phyloP scores from a whole-genome alignment of 2,329 filamentous ascomycete genomes.

The Dothideomycetes sp. region DNA sequence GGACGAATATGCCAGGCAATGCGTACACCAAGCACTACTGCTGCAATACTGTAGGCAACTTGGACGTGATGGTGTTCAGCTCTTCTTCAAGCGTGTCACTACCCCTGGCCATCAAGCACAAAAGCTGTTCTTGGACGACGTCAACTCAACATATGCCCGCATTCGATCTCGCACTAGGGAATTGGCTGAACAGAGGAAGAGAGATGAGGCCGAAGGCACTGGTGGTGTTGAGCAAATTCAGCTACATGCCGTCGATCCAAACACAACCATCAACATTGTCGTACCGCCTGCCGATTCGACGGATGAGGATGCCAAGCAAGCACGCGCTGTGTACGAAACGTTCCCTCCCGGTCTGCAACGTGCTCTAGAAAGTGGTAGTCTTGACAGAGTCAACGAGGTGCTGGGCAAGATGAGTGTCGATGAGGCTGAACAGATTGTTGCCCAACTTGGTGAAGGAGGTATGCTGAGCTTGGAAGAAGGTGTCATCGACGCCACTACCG shows the following conservation, averaged over 20 bases:
- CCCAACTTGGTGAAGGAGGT: slow-evolving; percentile 69
- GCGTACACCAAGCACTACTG: slow-evolving; percentile 84
- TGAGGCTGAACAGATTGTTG: slow-evolving; percentile 77
- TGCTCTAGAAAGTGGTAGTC: slow-evolving; percentile 76
- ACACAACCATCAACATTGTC: slow-evolving; percentile 77
- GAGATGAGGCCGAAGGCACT: slow-evolving; percentile 38
- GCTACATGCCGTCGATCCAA: slow-evolving; percentile 91
- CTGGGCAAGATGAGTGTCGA: slow-evolving; percentile 81
- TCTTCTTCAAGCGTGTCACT: slow-evolving; percentile 96
- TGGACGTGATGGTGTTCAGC: slow-evolving; percentile 72
- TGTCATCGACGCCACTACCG: slow-evolving; percentile 74
- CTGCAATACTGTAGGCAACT: slow-evolving; percentile 91
- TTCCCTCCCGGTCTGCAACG: slow-evolving; percentile 74
- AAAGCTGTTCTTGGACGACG: slow-evolving; percentile 86
- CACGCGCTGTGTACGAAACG: slow-evolving; percentile 67
- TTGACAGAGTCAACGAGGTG: slow-evolving; percentile 84
- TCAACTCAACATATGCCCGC: slow-evolving; percentile 73
- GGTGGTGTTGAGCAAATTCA: slow-evolving; percentile 91
- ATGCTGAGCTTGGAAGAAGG: slow-evolving; percentile 87
- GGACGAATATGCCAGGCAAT: slow-evolving; percentile 50
- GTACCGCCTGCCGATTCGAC: slow-evolving; percentile 67
- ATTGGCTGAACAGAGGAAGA: slow-evolving; percentile 52
- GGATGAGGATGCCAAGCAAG: slow-evolving; percentile 49
- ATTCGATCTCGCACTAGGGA: slow-evolving; percentile 71
- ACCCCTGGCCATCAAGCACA: slow-evolving; percentile 82